phyloP scores from a whole-genome alignment of 108 stramenopile genomes.

The Cyclostephanos tholiformis region DNA sequence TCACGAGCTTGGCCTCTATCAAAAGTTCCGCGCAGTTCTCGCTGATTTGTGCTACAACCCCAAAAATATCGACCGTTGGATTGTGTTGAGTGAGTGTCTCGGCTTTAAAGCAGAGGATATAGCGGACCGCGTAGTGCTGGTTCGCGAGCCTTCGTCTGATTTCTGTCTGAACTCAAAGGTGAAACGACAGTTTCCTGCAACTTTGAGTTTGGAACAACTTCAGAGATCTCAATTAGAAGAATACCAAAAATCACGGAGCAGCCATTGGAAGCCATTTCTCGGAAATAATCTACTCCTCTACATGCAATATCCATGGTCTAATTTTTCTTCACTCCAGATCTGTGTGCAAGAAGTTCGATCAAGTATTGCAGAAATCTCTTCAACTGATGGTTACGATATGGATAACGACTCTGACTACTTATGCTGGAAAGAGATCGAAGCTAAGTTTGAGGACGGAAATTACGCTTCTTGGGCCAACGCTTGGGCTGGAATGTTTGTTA shows the following conservation, averaged over 20 bases:
- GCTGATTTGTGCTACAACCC: slow-evolving; percentile 72
- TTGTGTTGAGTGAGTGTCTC: slow-evolving; percentile 67
- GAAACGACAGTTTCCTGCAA: slow-evolving; percentile 4
- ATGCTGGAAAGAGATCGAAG: slow-evolving; percentile 53
- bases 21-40: slow-evolving; percentile 78
- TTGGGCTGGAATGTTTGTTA: slow-evolving; percentile 87
- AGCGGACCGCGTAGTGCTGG: slow-evolving; percentile 64
- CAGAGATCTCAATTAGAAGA: slow-evolving; percentile 47
- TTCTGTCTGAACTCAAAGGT: slow-evolving; percentile 47
- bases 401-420: slow-evolving; percentile 3
- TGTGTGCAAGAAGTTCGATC: slow-evolving; percentile 50
- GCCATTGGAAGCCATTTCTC: slow-evolving; percentile 56
- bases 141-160: slow-evolving; percentile 43
- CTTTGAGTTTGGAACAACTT: slow-evolving; percentile 48
- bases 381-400: neutral
- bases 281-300: slow-evolving; percentile 66
- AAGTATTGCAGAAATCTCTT: slow-evolving; percentile 1
- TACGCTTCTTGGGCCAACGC: slow-evolving; percentile 69
- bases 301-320: slow-evolving; percentile 66
- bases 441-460: slow-evolving; percentile 48
- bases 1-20: slow-evolving; percentile 62
- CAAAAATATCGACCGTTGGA: slow-evolving; percentile 67
- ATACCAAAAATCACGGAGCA: slow-evolving; percentile 31
- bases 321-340: slow-evolving; percentile 63
- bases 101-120: slow-evolving; percentile 76